A percentile compares a stretch with the other conserved stretches of the same genome.
These are phyloP conservation scores for Rachicladosporium sp. DNA, from an alignment of 2,329 filamentous ascomycete species.

Conservation along the genomic window DNA sequence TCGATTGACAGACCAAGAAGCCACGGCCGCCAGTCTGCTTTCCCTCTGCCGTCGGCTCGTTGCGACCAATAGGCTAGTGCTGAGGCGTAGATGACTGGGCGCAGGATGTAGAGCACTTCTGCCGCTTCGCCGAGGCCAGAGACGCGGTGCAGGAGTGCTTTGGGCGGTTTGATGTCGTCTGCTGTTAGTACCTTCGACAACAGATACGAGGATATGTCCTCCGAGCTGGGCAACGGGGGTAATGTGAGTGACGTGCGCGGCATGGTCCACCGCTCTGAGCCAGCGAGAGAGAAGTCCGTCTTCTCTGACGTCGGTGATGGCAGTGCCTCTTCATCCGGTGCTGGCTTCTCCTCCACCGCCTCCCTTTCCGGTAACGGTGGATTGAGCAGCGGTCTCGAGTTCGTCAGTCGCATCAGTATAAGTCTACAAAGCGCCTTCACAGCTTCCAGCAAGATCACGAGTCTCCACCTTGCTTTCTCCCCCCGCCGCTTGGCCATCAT, in stretches of 20 bases:
- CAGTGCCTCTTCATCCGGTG: constrained; percentile 26
- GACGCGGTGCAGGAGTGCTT: constrained; percentile 64
- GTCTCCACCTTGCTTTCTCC: constrained; percentile 71
- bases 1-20: constrained; percentile 74
- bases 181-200: constrained; percentile 83
- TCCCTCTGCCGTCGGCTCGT: constrained; percentile 52
- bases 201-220: constrained; percentile 77
- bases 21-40: constrained; percentile 85
- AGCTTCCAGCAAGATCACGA: constrained; percentile 72
- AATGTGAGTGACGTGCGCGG: constrained; percentile 78
- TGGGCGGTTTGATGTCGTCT: constrained; percentile 90
- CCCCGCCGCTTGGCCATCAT: constrained; percentile 86
- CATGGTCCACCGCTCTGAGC: constrained; percentile 61
- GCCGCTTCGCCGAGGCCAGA: constrained; percentile 67
- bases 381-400: constrained; percentile 67
- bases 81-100: constrained; percentile 75
- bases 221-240: constrained; percentile 66
- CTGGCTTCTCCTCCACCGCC: constrained; percentile 40
- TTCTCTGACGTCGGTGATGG: constrained; percentile 30
- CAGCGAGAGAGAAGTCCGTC: constrained; percentile 28
- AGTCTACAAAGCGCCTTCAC: constrained; percentile 78
- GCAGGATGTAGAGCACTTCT: constrained; percentile 82
- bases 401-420: constrained; percentile 68
- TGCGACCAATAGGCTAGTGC: constrained; percentile 56
- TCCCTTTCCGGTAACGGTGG: constrained; percentile 81